Base-by-base conservation (phyloP, 805 yeast species). In the Grigorovia humatica region DNA sequence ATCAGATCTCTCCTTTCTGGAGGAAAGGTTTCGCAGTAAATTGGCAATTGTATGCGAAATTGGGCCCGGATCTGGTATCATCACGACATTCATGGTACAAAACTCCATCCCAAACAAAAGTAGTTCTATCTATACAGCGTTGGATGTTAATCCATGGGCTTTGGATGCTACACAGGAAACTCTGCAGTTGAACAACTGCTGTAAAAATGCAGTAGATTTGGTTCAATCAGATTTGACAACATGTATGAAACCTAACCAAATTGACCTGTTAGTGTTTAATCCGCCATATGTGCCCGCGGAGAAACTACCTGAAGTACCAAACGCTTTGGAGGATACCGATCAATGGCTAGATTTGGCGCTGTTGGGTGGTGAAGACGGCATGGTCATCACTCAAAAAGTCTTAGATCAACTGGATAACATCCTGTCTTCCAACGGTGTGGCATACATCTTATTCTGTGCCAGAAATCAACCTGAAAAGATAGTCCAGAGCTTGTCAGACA, bases 211-310 rank as follows among this genome's bases (percentile, higher is more conserved):
- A 20, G 15, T 80, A 17, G 86, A 81, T 42, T 56, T 73, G 0
- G 51, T 83, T 1, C 86, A 85, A 53, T 75, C 81, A 63, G 78
- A 78, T 59, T 67, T 89, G 32, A 76, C 85, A 0, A 59, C 74
- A 9, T 73, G 79, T 2, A 55, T 88, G 9, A 64, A 76, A 12
- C 61, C 62, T 0, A 58, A 73, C 1, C 48, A 69, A 4, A 74
- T 89, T 1, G 98, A 93, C 60, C 52, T 91, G 0, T 70, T 93
- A 20, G 73, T 93, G 0, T 93, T 93, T 69, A 93, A 93, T 62
- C 99, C 99, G 0, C 99, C 99, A 0, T 93, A 93, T 63, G 99
- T 93, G 1, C 99, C 99, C 0, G 87, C 91, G 1, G 89, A 82
- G 53, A 62, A 61, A 0, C 85, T 88, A 0, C 97, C 98, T 0